Evolutionary conservation across 768 basidiomycete species (phyloP), one percentile per base, ranked within the genome.

Genomic region (Filobasidium floriforme): DNA sequence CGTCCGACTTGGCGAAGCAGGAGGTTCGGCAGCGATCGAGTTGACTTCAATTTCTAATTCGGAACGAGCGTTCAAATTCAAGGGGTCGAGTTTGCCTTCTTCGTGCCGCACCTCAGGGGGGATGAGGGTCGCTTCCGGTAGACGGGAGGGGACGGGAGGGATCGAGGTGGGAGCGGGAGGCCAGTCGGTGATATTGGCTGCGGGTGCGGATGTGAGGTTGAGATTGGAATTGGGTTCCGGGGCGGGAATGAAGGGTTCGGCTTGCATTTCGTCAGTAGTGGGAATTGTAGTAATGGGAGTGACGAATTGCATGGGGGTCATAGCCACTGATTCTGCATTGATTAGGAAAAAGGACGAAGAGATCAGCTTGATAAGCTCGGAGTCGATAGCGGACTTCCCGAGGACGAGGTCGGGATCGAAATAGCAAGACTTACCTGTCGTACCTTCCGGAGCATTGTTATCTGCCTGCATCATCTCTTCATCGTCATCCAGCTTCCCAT

Each of bases 81-180:
- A 19, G 28, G n/a, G n/a, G n/a, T n/a, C n/a, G n/a, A 43, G 10
- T 18, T 40, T 9, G 29, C 37, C 51, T 41, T 66, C 65, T n/a
- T 51, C 49, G 32, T 66, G 65, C 32, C 28, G 41, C 7, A 51
- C 18, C 24, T 22, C n/a, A 14, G 28, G 28, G 7, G 65, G 65
- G 10, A 66, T 46, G 6, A 51, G 29, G 15, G 40, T 29, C 7
- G 60, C 65, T 1, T 59, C 52, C 18, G 65, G 65, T 6, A 66
- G 51, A n/a, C 59, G 59, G 1, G 60, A 61, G 9, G 65, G 65
- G n/a, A 66, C 65, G 41, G 65, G 9, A 14, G 65, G 60, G 26
- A 66, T 24, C 7, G 57, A 54, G 1, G 65, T 66, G 1, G 65
- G 65, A 1, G 44, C 51, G 7, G 65, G 65, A 22, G 65, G 65